phyloP scores from a whole-genome alignment of 2,329 filamentous ascomycete genomes.

The Sclerotinia subarctica region DNA sequence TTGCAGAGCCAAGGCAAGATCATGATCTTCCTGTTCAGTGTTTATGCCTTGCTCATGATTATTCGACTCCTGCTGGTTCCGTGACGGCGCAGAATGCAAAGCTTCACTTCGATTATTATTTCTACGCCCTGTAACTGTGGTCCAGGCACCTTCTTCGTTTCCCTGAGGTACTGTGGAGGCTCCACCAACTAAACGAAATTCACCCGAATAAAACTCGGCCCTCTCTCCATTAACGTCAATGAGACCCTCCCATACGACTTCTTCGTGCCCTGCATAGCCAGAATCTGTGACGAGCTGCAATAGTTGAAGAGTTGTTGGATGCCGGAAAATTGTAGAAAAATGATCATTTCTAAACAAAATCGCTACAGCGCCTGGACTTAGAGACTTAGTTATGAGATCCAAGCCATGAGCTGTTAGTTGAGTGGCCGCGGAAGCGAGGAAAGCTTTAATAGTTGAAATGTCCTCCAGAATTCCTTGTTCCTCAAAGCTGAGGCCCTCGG shows the following conservation, averaged over 20 bases:
- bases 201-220: slow-evolving; percentile 82
- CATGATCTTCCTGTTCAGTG: slow-evolving; percentile 72
- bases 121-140: slow-evolving; percentile 24
- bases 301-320: slow-evolving; percentile 71
- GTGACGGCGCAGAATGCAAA: slow-evolving; percentile 2
- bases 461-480: slow-evolving; percentile 83
- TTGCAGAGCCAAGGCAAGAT: slow-evolving; percentile 84
- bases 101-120: slow-evolving; percentile 3
- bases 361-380: slow-evolving; percentile 75
- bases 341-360: slow-evolving; percentile 98
- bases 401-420: slow-evolving; percentile 84
- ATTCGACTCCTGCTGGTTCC: slow-evolving; percentile 18
- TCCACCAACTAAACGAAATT: slow-evolving; percentile 81
- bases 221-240: slow-evolving; percentile 82
- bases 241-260: slow-evolving; percentile 94
- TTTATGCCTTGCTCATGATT: slow-evolving; percentile 26
- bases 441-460: slow-evolving; percentile 78
- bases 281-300: slow-evolving; percentile 88
- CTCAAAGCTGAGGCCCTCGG: slow-evolving; percentile 59
- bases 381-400: slow-evolving; percentile 64
- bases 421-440: slow-evolving; percentile 75
- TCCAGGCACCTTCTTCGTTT: slow-evolving; percentile 28
- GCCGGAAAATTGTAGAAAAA: slow-evolving; percentile 89
- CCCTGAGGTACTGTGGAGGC: slow-evolving; percentile 27
- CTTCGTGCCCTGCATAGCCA: slow-evolving; percentile 81